phyloP scores from a whole-genome alignment of 129 eudicot species.

The Heracleum sosnowskyi region DNA sequence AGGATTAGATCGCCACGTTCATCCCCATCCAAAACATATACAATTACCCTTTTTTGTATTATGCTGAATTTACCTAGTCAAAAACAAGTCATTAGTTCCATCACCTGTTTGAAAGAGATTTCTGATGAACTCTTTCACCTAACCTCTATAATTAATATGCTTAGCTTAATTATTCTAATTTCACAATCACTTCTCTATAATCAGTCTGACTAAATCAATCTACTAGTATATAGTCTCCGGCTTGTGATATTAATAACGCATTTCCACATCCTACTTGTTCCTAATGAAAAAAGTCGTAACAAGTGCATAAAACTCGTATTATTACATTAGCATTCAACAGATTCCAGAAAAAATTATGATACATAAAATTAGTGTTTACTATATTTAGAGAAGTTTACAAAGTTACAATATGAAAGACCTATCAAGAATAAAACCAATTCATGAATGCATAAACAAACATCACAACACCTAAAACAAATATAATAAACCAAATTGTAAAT shows the following conservation, averaged over 20 bases:
- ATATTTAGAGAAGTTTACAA: too few species aligned
- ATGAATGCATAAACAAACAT: neutral
- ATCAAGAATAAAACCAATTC: neutral
- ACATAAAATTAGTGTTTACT: too few species aligned
- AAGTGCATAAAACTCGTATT: too few species aligned
- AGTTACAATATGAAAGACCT: too few species aligned
- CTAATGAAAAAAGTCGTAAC: neutral
- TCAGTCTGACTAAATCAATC: neutral
- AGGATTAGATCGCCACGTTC: constrained; percentile 42
- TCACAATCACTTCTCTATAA: neutral
- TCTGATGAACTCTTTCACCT: constrained; percentile 6
- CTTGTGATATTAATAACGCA: neutral
- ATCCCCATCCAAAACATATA: constrained; percentile 6
- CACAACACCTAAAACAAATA: neutral
- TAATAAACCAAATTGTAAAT: neutral
- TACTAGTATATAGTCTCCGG: neutral
- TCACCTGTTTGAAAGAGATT: constrained; percentile 8
- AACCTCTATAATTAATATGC: neutral
- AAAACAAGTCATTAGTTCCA: neutral
- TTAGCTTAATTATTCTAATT: neutral
- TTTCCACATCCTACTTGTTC: neutral
- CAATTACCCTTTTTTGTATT: neutral
- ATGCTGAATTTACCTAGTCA: neutral
- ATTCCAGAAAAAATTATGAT: neutral
- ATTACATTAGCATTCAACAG: too few species aligned